phyloP scores from a whole-genome alignment of 2,329 filamentous ascomycete genomes.

The Fusarium heterosporum region DNA sequence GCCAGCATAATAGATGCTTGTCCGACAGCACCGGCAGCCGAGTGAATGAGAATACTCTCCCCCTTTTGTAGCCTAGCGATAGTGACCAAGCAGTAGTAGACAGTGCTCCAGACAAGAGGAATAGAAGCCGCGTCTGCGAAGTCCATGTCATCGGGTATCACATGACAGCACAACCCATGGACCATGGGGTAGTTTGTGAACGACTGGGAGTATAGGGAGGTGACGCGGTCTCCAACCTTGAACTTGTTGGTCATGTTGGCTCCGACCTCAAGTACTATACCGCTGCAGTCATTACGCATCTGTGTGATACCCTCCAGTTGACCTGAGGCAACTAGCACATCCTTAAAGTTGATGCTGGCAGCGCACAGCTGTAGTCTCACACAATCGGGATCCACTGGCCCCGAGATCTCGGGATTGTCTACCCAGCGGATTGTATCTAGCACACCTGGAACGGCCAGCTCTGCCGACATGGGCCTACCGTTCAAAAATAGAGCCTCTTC shows the following conservation, averaged over 20 bases:
- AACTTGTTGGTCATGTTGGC: constrained; percentile 29
- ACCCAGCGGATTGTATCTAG: constrained; percentile 12
- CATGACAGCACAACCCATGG: constrained; percentile 21
- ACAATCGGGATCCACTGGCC: constrained; percentile 1
- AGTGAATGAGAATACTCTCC: constrained; percentile 51
- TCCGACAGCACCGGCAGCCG: constrained; percentile 50
- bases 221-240: constrained; percentile 45
- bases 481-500: neutral
- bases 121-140: constrained; percentile 49
- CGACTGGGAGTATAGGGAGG: constrained; percentile 30
- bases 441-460: constrained; percentile 7
- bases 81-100: constrained; percentile 34
- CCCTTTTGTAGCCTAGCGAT: constrained; percentile 50
- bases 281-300: constrained; percentile 52
- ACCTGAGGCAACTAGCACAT: constrained; percentile 52
- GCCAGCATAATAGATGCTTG: constrained; percentile 49
- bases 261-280: constrained; percentile 49
- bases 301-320: constrained; percentile 44
- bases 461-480: neutral
- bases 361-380: neutral
- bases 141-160: constrained; percentile 28
- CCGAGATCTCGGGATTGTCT: neutral
- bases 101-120: constrained; percentile 39
- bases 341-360: constrained; percentile 52
- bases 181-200: constrained; percentile 29